phyloP scores from a whole-genome alignment of 108 stramenopile genomes.

The Cyclotella baltica region DNA sequence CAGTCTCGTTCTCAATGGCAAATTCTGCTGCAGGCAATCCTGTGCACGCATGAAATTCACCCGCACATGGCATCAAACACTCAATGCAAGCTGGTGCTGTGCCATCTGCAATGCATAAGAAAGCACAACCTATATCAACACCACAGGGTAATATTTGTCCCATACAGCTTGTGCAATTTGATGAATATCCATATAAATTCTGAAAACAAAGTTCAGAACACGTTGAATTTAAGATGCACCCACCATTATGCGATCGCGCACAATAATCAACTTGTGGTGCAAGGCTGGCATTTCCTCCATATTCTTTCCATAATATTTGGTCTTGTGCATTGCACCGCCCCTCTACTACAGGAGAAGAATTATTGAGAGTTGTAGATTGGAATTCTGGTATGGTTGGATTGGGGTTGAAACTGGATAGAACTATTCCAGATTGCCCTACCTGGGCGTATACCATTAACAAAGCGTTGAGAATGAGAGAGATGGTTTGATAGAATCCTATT shows the following conservation, averaged over 20 bases:
- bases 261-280: conserved; percentile 33
- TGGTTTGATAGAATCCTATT: conserved; percentile 36
- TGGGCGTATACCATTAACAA: conserved; percentile 59
- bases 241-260: conserved; percentile 27
- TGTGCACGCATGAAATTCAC: conserved; percentile 34
- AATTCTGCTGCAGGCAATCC: conserved; percentile 37
- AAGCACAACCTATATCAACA: conserved; percentile 35
- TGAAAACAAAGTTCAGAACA: conserved; percentile 44
- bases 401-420: conserved; percentile 45
- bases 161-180: conserved; percentile 39
- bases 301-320: conserved; percentile 17
- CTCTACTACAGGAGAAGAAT: background rate
- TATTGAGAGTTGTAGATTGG: background rate
- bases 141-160: conserved; percentile 32
- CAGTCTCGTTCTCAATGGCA: conserved; percentile 6
- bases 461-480: conserved; percentile 51
- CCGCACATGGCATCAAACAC: conserved; percentile 50
- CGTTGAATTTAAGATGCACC: conserved; percentile 25
- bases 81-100: conserved; percentile 36
- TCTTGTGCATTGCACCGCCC: conserved; percentile 42
- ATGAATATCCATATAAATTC: conserved; percentile 35
- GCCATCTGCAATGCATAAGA: conserved; percentile 33
- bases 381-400: background rate
- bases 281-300: conserved; percentile 28
- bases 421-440: conserved; percentile 45